These are phyloP conservation scores for Sphaceloma murrayae DNA, from an alignment of 2,329 filamentous ascomycete species.

Conservation along the genomic window DNA sequence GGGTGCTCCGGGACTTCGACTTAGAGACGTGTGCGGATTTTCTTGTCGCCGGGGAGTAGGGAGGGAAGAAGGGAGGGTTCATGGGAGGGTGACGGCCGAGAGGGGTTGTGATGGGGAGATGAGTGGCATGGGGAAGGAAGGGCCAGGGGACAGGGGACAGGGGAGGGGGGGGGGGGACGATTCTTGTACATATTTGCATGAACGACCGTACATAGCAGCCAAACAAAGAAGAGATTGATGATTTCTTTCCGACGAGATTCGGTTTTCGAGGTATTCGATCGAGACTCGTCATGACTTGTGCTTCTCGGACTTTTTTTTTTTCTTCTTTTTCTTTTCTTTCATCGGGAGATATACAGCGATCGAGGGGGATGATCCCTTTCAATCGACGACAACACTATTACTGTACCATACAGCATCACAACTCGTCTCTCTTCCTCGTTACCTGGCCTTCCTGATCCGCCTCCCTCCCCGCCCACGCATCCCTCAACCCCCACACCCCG, in stretches of 20 bases:
- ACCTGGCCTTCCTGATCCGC: slow-evolving; percentile 25
- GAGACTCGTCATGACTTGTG: too few relatives aligned
- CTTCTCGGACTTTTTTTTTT: too few relatives aligned
- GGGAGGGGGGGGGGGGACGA: background rate
- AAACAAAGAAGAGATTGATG: too few relatives aligned
- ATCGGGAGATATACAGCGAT: too few relatives aligned
- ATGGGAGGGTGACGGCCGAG: background rate
- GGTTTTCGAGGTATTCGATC: too few relatives aligned
- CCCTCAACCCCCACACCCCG: slow-evolving; percentile 32
- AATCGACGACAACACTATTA: background rate
- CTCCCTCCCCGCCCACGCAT: slow-evolving; percentile 31
- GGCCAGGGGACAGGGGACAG: background rate
- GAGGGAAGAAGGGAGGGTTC: background rate
- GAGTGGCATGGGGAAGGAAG: background rate
- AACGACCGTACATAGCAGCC: too few relatives aligned
- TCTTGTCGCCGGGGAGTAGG: background rate
- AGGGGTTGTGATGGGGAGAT: background rate
- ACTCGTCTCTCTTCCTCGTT: background rate
- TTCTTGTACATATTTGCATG: slow-evolving; percentile 10
- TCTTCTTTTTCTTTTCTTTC: too few relatives aligned
- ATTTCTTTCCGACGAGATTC: too few relatives aligned
- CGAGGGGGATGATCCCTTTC: too few relatives aligned
- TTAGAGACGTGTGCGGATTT: background rate
- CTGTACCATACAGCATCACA: background rate
- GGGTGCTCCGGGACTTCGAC: slow-evolving; percentile 41